Percentiles rank a stretch among this genome's conserved stretches.
Conservation (phyloP, 2,329 filamentous ascomycete species). For the Aspergillus persii region DNA sequence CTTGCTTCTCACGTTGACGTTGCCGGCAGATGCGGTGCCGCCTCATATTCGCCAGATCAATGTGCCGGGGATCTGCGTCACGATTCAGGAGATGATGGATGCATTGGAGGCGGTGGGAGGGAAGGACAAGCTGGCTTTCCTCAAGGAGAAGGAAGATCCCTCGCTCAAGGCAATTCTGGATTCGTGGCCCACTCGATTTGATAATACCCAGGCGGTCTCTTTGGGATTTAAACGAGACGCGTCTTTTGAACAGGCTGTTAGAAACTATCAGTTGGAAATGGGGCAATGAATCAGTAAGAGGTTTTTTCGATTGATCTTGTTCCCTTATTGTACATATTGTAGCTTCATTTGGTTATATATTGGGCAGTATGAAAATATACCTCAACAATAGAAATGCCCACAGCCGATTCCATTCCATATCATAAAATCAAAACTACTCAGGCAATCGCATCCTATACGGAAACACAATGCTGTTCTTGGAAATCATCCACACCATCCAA, state of each 20-base stretch:
- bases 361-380: no score
- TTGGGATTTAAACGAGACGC: conserved; percentile 54
- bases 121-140: conserved; percentile 49
- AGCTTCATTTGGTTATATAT: neutral
- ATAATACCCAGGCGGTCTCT: conserved; percentile 51
- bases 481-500: no score
- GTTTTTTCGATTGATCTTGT: neutral
- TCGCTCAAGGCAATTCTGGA: conserved; percentile 53
- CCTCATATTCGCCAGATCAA: conserved; percentile 54
- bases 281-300: neutral
- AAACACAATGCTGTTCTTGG: no score
- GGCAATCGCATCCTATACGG: no score
- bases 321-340: neutral
- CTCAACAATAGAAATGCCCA: no score
- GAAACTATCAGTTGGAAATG: conserved; percentile 51
- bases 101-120: conserved; percentile 56
- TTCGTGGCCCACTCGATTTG: conserved; percentile 57
- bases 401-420: no score
- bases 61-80: conserved; percentile 55
- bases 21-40: conserved; percentile 40
- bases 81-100: conserved; percentile 56
- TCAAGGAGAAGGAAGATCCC: conserved; percentile 53
- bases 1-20: conserved; percentile 50
- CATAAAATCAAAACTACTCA: no score
- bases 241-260: conserved; percentile 55